Evolutionary conservation across 495 filamentous ascomycete genomes (phyloP).

Genomic region (Aspergillus bridgeri): DNA sequence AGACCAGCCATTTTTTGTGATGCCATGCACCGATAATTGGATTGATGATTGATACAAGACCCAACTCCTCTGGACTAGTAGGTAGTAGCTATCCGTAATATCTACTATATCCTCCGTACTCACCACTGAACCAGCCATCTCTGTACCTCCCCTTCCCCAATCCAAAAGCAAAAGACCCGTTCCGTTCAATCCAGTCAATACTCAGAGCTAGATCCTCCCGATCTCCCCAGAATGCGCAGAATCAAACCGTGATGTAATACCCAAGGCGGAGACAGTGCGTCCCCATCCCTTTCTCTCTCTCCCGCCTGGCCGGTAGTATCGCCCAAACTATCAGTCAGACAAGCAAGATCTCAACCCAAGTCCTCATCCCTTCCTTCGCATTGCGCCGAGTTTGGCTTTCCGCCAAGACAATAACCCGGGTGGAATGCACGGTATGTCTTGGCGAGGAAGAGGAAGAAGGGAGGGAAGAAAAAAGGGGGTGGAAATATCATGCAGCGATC

Average conservation of each 20-base stretch:
- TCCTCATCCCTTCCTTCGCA: background rate
- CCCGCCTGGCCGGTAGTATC: too few species aligned
- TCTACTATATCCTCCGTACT: too few species aligned
- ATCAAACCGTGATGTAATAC: too few species aligned
- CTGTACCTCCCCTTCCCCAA: too few species aligned
- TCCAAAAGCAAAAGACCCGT: too few species aligned
- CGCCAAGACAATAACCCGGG: conserved; percentile 10
- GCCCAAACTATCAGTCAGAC: background rate
- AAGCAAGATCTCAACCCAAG: background rate
- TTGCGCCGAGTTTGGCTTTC: background rate
- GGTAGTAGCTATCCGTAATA: background rate
- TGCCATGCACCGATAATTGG: background rate
- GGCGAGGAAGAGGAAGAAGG: conserved; percentile 15
- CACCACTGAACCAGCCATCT: too few species aligned
- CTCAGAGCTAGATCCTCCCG: too few species aligned
- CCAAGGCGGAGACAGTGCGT: too few species aligned
- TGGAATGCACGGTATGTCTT: conserved; percentile 35
- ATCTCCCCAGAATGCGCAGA: too few species aligned
- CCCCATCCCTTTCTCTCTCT: too few species aligned
- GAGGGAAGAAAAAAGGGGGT: background rate
- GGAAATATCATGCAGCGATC: background rate
- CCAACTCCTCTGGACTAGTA: too few species aligned
- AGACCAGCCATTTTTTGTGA: background rate
- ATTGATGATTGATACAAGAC: background rate
- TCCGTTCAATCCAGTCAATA: too few species aligned